These are phyloP conservation scores for Acaromyces ingoldii DNA, from an alignment of 1,284 basidiomycete species.

Conservation along the genomic window DNA sequence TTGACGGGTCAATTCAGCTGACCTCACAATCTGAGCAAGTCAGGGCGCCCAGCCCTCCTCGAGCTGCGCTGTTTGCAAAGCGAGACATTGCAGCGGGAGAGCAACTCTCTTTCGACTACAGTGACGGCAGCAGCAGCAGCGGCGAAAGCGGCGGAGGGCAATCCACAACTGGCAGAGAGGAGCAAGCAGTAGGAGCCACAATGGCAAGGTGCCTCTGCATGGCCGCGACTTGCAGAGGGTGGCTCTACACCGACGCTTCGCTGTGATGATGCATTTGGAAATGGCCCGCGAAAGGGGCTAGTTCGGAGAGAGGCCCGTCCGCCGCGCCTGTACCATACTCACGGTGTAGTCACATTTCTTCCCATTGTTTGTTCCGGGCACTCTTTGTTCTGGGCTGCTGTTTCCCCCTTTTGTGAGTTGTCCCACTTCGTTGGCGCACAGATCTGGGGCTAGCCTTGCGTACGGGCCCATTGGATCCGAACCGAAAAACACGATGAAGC, in stretches of 20 bases:
- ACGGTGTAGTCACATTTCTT: too few species aligned
- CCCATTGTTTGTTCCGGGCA: too few species aligned
- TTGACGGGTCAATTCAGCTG: background rate
- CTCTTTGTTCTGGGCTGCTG: too few species aligned
- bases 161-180: background rate
- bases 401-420: too few species aligned
- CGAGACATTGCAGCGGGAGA: conserved; percentile 10
- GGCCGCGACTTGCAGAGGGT: background rate
- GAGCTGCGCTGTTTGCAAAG: conserved; percentile 12
- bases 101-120: conserved; percentile 14
- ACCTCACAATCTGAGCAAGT: background rate
- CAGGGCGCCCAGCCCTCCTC: background rate
- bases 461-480: too few species aligned
- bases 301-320: too few species aligned
- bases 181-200: background rate
- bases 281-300: too few species aligned
- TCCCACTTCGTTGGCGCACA: too few species aligned
- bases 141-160: background rate
- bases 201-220: background rate
- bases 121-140: background rate
- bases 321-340: too few species aligned
- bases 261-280: too few species aligned
- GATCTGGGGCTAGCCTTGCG: too few species aligned
- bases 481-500: too few species aligned
- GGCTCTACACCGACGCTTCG: background rate